Percentiles rank a stretch among this genome's conserved stretches.
Evolutionary conservation across 2,329 filamentous ascomycete genomes (phyloP).

Genomic region (Ophiostoma piceae): DNA sequence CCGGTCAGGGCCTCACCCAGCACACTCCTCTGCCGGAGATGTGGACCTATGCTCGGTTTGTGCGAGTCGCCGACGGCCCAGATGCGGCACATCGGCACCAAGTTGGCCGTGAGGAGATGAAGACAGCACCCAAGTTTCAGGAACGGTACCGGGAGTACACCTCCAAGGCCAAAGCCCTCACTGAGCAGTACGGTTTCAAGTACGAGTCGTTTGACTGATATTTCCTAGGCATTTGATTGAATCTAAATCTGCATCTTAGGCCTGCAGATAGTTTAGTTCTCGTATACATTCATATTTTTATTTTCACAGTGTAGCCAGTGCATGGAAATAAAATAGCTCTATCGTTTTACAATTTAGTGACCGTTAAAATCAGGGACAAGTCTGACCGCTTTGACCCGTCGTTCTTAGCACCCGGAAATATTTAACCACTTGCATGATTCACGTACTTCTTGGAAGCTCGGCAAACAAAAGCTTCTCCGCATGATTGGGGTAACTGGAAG

Average conservation of each 20-base stretch:
- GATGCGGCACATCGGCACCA: conserved; percentile 90
- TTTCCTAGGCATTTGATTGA: not conserved
- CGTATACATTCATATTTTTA: not conserved
- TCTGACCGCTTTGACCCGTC: too few species aligned
- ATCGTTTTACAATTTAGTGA: not conserved
- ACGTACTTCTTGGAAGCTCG: not conserved
- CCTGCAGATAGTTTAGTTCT: not conserved
- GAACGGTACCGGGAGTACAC: conserved; percentile 59
- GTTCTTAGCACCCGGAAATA: not conserved
- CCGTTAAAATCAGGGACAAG: not conserved
- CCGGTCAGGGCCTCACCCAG: conserved; percentile 83
- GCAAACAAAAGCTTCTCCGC: not conserved
- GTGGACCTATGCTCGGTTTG: conserved; percentile 77
- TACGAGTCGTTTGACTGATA: conserved; percentile 14
- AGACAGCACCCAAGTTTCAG: conserved; percentile 55
- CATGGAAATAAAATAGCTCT: not conserved
- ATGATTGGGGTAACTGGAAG: not conserved
- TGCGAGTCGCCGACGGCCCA: conserved; percentile 83
- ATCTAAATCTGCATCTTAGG: not conserved
- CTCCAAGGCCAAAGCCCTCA: conserved; percentile 59
- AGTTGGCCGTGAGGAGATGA: conserved; percentile 75
- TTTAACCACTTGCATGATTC: not conserved
- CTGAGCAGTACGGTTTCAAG: conserved; percentile 52
- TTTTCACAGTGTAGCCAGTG: not conserved
- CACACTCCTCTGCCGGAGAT: conserved; percentile 91